Conservation (phyloP, 73 alveolate species). For the Effrenium voratum region DNA sequence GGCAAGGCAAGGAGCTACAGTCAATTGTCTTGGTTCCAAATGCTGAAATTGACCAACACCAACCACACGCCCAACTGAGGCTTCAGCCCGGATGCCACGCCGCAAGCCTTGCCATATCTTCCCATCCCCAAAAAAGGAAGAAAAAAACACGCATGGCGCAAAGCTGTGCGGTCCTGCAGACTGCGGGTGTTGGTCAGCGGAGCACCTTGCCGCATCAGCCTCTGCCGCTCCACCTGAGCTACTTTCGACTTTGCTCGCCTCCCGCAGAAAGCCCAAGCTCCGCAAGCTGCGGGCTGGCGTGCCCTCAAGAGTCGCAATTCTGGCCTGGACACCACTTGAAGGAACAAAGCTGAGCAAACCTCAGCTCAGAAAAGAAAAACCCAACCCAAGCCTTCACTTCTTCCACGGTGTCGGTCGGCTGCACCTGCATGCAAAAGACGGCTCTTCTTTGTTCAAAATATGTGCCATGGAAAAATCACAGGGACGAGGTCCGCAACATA, state of each 20-base stretch:
- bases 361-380: background rate
- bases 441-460: background rate
- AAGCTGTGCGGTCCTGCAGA: background rate
- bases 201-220: conserved; percentile 50
- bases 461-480: too few relatives aligned
- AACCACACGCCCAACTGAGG: background rate
- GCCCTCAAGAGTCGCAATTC: conserved; percentile 32
- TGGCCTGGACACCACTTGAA: background rate
- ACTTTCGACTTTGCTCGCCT: too few relatives aligned
- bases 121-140: background rate
- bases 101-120: conserved; percentile 51
- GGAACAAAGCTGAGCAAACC: too few relatives aligned
- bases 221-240: conserved; percentile 65
- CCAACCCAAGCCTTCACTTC: background rate
- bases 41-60: background rate
- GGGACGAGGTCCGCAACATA: too few relatives aligned
- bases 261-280: too few relatives aligned
- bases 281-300: background rate
- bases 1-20: too few relatives aligned
- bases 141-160: background rate
- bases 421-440: background rate
- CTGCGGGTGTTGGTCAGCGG: conserved; percentile 45
- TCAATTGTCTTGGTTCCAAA: background rate
- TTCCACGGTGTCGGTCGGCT: conserved; percentile 16
- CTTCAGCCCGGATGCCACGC: conserved; percentile 11